A percentile compares a stretch with the other conserved stretches of the same genome.
phyloP scores from a whole-genome alignment of 2,329 filamentous ascomycete genomes.

The Verticillium nonalfalfae region DNA sequence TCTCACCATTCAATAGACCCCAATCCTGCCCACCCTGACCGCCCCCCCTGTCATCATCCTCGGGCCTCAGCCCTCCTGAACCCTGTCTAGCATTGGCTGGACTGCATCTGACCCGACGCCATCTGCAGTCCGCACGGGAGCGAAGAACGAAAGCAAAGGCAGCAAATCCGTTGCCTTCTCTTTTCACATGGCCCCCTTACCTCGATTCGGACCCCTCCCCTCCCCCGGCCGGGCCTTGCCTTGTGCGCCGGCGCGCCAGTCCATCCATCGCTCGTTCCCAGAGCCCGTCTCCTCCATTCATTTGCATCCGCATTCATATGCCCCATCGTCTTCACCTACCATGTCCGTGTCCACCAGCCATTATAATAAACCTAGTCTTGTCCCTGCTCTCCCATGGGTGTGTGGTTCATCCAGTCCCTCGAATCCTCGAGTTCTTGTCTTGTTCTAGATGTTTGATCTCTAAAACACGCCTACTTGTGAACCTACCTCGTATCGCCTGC shows the following conservation, averaged over 20 bases:
- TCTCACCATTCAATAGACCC: neutral
- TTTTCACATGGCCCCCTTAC: neutral
- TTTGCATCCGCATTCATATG: neutral
- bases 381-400: neutral
- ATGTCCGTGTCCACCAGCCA: neutral
- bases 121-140: neutral
- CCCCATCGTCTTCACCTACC: neutral
- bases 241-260: neutral
- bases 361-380: neutral
- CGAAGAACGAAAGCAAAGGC: neutral
- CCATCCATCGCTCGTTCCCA: neutral
- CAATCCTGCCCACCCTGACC: neutral
- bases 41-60: neutral
- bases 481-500: no score
- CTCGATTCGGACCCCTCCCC: neutral
- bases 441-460: neutral
- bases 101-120: neutral
- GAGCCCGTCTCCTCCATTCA: neutral
- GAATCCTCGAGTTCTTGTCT: neutral
- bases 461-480: neutral
- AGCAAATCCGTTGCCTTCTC: no score
- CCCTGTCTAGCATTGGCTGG: neutral
- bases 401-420: neutral
- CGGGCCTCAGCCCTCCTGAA: neutral
- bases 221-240: neutral